Evolutionary conservation across 768 basidiomycete genomes (phyloP), one percentile per base, ranked within the genome.

Genomic region (Boletus rubropictus): DNA sequence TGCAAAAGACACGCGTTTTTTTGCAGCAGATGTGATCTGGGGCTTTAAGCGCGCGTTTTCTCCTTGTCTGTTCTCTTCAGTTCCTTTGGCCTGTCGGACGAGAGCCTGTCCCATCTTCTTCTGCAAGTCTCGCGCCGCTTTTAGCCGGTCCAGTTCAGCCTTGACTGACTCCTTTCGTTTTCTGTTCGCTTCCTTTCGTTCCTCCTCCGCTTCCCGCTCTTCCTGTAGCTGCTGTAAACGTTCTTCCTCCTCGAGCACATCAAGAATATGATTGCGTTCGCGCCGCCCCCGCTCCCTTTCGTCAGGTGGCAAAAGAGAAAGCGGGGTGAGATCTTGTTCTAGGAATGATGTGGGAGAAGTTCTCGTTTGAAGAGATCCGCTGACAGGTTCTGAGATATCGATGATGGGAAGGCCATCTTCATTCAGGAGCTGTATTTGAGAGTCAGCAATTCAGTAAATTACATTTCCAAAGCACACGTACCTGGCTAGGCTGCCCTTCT

Each of bases 351-450:
- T 36, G 9, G 55, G 44, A 1, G 55, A 42, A 18, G 44, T 44
- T n/a, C 55, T 53, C 22, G 48, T 42, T 24, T 58, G 66, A 18
- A 54, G 38, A n/a, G 39, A 38, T 3, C 56, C 59, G 14, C 65
- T 41, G 4, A 75, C 56, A 34, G 79, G 80, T 58, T 90, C 88
- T 25, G 74, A 76, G 47, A 90, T 82, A 31, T 90, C 88, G 50
- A 89, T 72, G 51, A 90, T 83, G 10, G 87, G 87, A 32, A 86
- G 75, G 3, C 86, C 86, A 39, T 90, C 86, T 56, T 88, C 85
- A 56, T 85, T 86, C 33, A 84, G 55, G 43, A 83, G 70, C 86
- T 89, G 50, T 7, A 56, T 50, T 33, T 34, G 51, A 31, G 25
- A 18, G 44, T 55, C 53, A 58, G 51, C 44, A 51, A 60, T 55